Conservation (phyloP, 768 basidiomycete genomes). For the Phaffia australis region DNA sequence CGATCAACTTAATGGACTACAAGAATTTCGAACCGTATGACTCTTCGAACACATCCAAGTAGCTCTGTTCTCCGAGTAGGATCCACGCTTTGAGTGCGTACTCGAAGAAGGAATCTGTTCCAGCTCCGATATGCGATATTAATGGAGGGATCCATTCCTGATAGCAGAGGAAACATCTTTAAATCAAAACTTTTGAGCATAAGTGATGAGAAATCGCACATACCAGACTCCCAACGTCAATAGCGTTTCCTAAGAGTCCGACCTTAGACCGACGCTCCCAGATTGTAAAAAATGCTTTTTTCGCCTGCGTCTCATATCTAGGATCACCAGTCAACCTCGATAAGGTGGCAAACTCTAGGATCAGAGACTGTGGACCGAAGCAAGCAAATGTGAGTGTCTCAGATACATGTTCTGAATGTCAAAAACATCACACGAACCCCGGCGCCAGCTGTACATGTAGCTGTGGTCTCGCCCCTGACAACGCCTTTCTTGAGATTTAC, state of each 20-base stretch:
- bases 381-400: background rate
- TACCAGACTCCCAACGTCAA: constrained; percentile 73
- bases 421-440: constrained; percentile 38
- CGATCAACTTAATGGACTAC: background rate
- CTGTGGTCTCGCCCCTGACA: constrained; percentile 58
- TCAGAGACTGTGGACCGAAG: constrained; percentile 47
- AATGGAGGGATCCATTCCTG: constrained; percentile 70
- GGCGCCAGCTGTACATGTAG: constrained; percentile 50
- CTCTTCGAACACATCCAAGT: constrained; percentile 13
- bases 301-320: constrained; percentile 77
- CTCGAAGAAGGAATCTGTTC: constrained; percentile 91
- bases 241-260: constrained; percentile 71
- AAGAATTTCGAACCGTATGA: constrained; percentile 5
- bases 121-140: constrained; percentile 74
- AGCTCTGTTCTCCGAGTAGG: constrained; percentile 50
- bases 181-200: background rate
- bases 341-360: constrained; percentile 87
- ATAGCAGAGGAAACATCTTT: background rate
- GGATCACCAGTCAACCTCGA: constrained; percentile 82
- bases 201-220: constrained; percentile 33
- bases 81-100: constrained; percentile 56
- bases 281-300: constrained; percentile 79
- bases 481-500: constrained; percentile 76
- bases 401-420: background rate
- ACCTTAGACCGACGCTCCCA: constrained; percentile 86